Conservation (phyloP, 331 rosid species). For the Erythrophleum ivorense region DNA sequence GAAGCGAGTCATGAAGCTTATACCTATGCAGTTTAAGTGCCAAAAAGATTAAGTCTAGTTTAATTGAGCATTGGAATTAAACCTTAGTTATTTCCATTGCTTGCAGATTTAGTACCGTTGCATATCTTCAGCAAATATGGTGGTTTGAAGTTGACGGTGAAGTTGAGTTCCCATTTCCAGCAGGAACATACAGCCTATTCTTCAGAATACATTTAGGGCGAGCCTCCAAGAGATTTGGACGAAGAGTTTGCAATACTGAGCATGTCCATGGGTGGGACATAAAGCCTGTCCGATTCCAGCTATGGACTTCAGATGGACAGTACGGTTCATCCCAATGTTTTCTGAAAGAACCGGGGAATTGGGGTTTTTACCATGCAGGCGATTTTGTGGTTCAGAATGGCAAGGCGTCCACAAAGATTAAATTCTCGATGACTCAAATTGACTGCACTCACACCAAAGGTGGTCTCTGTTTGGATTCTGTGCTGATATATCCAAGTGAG, state of each 20-base stretch:
- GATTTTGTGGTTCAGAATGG: slow-evolving; percentile 74
- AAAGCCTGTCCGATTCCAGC: slow-evolving; percentile 86
- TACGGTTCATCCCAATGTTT: slow-evolving; percentile 69
- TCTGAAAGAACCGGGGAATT: slow-evolving; percentile 70
- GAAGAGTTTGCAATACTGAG: slow-evolving; percentile 71
- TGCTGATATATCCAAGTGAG: slow-evolving; percentile 67
- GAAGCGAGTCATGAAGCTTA: slow-evolving; percentile 22
- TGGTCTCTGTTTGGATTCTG: slow-evolving; percentile 93
- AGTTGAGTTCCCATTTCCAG: slow-evolving; percentile 92
- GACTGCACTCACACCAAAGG: slow-evolving; percentile 99
- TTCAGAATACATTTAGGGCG: slow-evolving; percentile 81
- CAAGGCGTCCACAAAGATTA: slow-evolving; percentile 62
- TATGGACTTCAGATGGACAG: slow-evolving; percentile 92
- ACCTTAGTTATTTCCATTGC: slow-evolving; percentile 23
- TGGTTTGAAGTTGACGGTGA: slow-evolving; percentile 98
- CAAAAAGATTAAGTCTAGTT: not conserved
- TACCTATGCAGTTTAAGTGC: not conserved
- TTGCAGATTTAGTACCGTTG: slow-evolving; percentile 68
- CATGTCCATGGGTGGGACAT: slow-evolving; percentile 94
- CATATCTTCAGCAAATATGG: slow-evolving; percentile 96
- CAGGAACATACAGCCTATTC: slow-evolving; percentile 82
- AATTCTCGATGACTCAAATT: slow-evolving; percentile 92
- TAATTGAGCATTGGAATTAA: slow-evolving; percentile 24
- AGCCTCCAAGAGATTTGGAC: slow-evolving; percentile 73
- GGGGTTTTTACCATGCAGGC: slow-evolving; percentile 81